phyloP scores from a whole-genome alignment of 148 eudicot species.

The Rhododendron molle region DNA sequence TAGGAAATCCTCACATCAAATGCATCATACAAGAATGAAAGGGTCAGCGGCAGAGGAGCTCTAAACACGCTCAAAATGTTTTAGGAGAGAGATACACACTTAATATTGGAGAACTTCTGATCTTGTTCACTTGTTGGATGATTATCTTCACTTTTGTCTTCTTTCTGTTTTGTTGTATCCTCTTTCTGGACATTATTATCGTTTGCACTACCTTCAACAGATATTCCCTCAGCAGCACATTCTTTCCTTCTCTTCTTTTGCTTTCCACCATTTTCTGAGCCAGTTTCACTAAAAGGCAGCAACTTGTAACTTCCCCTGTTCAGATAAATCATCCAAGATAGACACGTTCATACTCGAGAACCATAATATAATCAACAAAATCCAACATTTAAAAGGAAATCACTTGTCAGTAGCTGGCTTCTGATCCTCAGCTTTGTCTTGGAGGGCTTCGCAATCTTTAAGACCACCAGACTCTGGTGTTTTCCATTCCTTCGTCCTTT shows the following conservation, averaged over 20 bases:
- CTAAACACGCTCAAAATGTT: neutral
- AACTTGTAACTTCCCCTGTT: constrained; percentile 17
- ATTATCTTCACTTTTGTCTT: neutral
- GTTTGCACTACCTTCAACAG: constrained; percentile 7
- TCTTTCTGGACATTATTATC: neutral
- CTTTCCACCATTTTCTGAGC: constrained; percentile 20
- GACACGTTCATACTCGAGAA: neutral
- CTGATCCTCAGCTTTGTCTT: constrained; percentile 12
- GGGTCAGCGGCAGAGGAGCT: neutral
- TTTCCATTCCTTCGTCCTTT: constrained; percentile 19
- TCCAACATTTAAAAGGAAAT: neutral
- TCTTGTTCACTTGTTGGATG: neutral
- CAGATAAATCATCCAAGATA: neutral
- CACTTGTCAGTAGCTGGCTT: constrained; percentile 6
- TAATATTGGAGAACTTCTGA: constrained; percentile 4
- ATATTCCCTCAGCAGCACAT: constrained; percentile 1
- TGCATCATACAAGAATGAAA: neutral
- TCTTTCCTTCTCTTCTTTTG: constrained; percentile 37
- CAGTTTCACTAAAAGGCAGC: constrained; percentile 18
- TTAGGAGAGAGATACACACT: constrained; percentile 14
- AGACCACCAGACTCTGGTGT: constrained; percentile 8
- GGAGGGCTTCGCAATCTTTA: constrained; percentile 15
- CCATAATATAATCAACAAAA: neutral
- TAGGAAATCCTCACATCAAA: neutral
- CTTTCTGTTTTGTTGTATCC: constrained; percentile 2